Base-by-base conservation (phyloP, 768 basidiomycete genomes). In the Amanita rimosa region DNA sequence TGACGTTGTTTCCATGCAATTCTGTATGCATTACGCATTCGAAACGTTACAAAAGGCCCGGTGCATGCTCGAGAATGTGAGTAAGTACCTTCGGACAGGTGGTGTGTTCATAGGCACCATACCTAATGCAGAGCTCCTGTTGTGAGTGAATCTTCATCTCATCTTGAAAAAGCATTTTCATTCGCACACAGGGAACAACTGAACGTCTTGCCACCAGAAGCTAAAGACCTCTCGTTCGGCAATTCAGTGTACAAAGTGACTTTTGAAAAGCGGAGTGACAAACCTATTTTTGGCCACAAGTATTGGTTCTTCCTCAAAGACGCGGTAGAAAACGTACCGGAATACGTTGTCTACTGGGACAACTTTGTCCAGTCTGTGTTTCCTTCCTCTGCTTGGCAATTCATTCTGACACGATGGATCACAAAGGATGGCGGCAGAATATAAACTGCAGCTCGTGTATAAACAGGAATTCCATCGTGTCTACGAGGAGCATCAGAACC, bases 11-110 rank as follows among this genome's bases (percentile, higher is more conserved):
- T 89, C 91, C 2, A 90, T 97, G 91, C 96, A 99, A 62, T 99
- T 99, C 63, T 98, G 96, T 65, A 97, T 99, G 89, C 96, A 99
- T 63, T 98, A 99, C 60, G 96, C 96, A 6, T 98, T 99, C 62
- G 93, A 98, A 64, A 85, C 76, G n/a, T 76, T 80, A 26, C 70
- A 76, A 51, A 96, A 96, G 61, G 87, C 82, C 21, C 76, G 89
- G 27, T 84, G 80, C 62, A 96, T 99, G 96, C 78, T 99, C 27
- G 75, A 81, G 33, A 99, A 99, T 61, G 94, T 93, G 26, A 78
- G 80, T 49, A 67, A 74, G 40, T 83, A 84, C 72, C 70, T 99
- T 39, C 71, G 86, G 26, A 70, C 74, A 22, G 95, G 94, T 21
- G 96, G 96, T 3, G 67, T 83, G n/a, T 96, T 97, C 58, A 78